Conservation (phyloP, 1,284 basidiomycete species). For the Abortiporus biennis region DNA sequence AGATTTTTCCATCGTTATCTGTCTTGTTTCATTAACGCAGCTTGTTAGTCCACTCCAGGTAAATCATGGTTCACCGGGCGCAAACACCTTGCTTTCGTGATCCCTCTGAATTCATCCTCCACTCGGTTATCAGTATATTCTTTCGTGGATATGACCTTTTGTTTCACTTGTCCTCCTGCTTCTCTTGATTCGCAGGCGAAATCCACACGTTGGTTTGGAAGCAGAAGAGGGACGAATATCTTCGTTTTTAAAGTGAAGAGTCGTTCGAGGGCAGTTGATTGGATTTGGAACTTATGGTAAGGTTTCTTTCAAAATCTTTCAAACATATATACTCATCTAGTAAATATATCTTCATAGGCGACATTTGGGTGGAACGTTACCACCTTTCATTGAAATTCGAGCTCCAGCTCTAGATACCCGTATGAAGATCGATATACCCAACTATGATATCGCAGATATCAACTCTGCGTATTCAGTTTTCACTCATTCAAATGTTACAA, state of each 20-base stretch:
- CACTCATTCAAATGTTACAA: conserved; percentile 51
- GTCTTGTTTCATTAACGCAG: conserved; percentile 2
- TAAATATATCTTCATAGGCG: conserved; percentile 39
- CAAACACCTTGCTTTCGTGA: conserved; percentile 64
- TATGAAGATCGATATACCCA: conserved; percentile 61
- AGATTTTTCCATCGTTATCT: background rate
- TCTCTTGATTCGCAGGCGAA: conserved; percentile 35
- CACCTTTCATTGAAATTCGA: conserved; percentile 38
- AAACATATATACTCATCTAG: conserved; percentile 1
- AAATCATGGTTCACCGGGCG: conserved; percentile 59
- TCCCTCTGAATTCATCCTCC: conserved; percentile 52
- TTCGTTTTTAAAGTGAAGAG: conserved; percentile 76
- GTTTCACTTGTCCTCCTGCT: conserved; percentile 60
- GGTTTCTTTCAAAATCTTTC: conserved; percentile 11
- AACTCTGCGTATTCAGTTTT: conserved; percentile 41
- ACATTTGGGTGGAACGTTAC: conserved; percentile 44
- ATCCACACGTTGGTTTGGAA: conserved; percentile 35
- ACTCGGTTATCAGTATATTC: conserved; percentile 77
- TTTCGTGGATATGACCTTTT: conserved; percentile 76
- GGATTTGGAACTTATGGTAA: conserved; percentile 79
- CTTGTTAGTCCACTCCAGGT: conserved; percentile 46
- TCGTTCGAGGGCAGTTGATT: conserved; percentile 69
- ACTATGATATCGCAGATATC: conserved; percentile 28
- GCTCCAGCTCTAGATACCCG: conserved; percentile 47
- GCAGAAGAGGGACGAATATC: conserved; percentile 61